Evolutionary conservation across 371 early-diverging fungal genomes (phyloP).

Genomic region (Dichotomocladium elegans): DNA sequence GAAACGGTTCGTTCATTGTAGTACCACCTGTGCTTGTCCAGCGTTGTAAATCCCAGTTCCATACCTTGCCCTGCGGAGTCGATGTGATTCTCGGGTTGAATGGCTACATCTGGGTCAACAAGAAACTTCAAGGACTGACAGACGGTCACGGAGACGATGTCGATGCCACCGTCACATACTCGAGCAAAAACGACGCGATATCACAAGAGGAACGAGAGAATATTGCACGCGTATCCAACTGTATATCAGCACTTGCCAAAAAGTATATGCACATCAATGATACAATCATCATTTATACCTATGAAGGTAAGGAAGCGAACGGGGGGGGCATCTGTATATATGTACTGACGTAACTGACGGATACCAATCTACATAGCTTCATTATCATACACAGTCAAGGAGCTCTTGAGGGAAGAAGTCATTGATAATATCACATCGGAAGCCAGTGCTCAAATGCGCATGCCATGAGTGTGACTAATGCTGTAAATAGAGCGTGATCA

Average conservation of each 20-base stretch:
- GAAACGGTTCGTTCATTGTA: slow-evolving; percentile 84
- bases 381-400: slow-evolving; percentile 59
- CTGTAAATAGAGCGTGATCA: slow-evolving; percentile 2
- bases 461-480: neutral
- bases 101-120: slow-evolving; percentile 95
- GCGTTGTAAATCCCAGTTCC: slow-evolving; percentile 91
- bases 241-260: slow-evolving; percentile 74
- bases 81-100: slow-evolving; percentile 95
- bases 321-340: neutral
- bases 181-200: slow-evolving; percentile 75
- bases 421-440: slow-evolving; percentile 50
- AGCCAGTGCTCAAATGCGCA: slow-evolving; percentile 37
- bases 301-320: slow-evolving; percentile 51
- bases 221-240: slow-evolving; percentile 87
- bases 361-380: slow-evolving; percentile 45
- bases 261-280: slow-evolving; percentile 81
- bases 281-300: slow-evolving; percentile 80
- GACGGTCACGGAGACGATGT: slow-evolving; percentile 44
- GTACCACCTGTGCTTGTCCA: slow-evolving; percentile 87
- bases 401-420: slow-evolving; percentile 57
- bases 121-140: slow-evolving; percentile 59
- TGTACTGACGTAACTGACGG: neutral
- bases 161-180: slow-evolving; percentile 72
- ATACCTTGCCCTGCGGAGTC: slow-evolving; percentile 80
- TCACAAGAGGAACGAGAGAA: slow-evolving; percentile 63